Conservation (phyloP, 345 rosid species). For the Corymbia maculata region DNA sequence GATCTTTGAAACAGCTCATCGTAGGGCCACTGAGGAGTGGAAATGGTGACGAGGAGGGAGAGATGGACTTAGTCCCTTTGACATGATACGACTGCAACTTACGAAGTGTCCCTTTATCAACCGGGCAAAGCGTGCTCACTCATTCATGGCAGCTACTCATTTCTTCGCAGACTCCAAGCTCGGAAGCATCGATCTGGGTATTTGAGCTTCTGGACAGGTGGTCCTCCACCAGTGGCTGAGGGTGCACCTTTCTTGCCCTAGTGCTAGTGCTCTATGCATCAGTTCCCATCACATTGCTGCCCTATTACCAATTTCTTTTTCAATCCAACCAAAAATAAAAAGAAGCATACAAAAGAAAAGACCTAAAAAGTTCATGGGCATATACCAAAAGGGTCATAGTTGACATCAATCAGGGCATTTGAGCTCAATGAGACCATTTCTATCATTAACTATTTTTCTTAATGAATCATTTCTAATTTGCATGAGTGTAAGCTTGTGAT, state of each 20-base stretch:
- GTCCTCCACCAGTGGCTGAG: not conserved
- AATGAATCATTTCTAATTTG: too few species aligned
- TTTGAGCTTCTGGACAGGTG: not conserved
- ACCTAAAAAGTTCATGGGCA: too few species aligned
- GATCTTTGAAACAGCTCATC: not conserved
- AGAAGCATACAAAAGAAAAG: too few species aligned
- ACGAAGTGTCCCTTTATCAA: not conserved
- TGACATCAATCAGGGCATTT: too few species aligned
- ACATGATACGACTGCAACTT: not conserved
- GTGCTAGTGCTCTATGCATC: not conserved
- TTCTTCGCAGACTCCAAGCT: not conserved
- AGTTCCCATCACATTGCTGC: not conserved
- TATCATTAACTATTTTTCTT: too few species aligned
- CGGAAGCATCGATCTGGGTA: not conserved
- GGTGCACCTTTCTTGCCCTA: not conserved
- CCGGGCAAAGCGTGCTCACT: not conserved
- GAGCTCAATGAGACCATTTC: fast-evolving
- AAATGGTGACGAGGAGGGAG: not conserved
- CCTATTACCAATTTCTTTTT: not conserved
- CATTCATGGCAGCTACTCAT: not conserved
- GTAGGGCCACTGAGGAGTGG: not conserved
- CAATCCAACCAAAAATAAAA: not conserved
- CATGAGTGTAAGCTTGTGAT: fast-evolving
- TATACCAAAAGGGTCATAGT: too few species aligned
- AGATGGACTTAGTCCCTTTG: not conserved